phyloP scores from a whole-genome alignment of 208 protist genomes.

The Acanthamoeba royreba region DNA sequence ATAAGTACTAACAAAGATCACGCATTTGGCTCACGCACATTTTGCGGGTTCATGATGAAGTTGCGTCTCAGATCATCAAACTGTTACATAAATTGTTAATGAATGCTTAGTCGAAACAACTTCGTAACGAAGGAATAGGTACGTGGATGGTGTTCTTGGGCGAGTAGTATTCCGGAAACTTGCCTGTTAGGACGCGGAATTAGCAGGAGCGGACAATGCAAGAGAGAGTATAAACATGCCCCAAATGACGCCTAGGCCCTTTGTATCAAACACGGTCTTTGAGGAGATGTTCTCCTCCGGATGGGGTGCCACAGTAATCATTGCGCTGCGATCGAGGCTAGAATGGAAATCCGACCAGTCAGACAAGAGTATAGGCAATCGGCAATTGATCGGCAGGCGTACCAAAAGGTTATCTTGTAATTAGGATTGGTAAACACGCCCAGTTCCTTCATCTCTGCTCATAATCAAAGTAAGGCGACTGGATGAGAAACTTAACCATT shows the following conservation, averaged over 20 bases:
- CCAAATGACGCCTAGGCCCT: conserved; percentile 13
- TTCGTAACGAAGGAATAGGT: not conserved
- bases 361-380: not conserved
- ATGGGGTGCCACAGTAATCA: not conserved
- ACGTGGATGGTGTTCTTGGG: conserved; percentile 20
- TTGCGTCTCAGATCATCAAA: conserved; percentile 10
- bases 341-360: not conserved
- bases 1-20: not conserved
- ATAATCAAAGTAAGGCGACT: not conserved
- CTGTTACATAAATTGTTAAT: not conserved
- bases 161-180: not conserved
- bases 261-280: conserved; percentile 12
- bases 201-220: not conserved
- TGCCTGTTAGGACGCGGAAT: not conserved
- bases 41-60: conserved; percentile 19
- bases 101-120: not conserved
- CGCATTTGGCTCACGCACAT: not conserved
- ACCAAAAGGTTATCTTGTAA: conserved; percentile 18
- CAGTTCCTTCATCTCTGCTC: not conserved
- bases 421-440: conserved; percentile 17
- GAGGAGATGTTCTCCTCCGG: not conserved
- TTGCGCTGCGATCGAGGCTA: not conserved
- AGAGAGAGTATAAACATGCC: not conserved
- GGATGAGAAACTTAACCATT: not conserved
- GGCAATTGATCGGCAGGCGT: not conserved